phyloP scores from a whole-genome alignment of 2,329 filamentous ascomycete genomes.

The Magnaporthiopsis poae region DNA sequence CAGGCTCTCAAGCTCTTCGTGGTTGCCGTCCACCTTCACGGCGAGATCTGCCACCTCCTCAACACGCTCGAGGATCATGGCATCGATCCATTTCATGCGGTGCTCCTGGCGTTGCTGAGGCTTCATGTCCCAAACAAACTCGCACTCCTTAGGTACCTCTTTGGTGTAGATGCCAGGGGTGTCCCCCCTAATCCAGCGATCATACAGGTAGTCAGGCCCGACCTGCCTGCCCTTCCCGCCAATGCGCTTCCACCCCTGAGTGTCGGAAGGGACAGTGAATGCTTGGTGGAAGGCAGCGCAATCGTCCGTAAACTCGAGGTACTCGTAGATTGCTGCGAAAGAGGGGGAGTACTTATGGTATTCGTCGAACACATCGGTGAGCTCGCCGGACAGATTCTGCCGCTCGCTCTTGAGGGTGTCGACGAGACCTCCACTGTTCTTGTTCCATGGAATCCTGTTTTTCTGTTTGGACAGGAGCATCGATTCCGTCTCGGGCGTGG shows the following conservation, averaged over 20 bases:
- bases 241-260: slow-evolving; percentile 35
- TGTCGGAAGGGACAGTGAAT: slow-evolving; percentile 37
- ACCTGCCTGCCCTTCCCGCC: slow-evolving; percentile 37
- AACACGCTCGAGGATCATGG: slow-evolving; percentile 41
- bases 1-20: slow-evolving; percentile 32
- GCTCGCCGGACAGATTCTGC: slow-evolving; percentile 15
- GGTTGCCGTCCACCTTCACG: slow-evolving; percentile 30
- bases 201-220: slow-evolving; percentile 37
- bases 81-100: slow-evolving; percentile 31
- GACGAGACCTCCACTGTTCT: slow-evolving; percentile 29
- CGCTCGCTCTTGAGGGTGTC: slow-evolving; percentile 28
- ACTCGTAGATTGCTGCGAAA: slow-evolving; percentile 24
- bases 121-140: slow-evolving; percentile 43
- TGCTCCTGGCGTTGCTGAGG: slow-evolving; percentile 25
- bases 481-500: slow-evolving; percentile 33
- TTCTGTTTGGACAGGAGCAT: slow-evolving; percentile 37
- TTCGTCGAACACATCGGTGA: slow-evolving; percentile 13
- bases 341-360: slow-evolving; percentile 11
- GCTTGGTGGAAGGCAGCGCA: slow-evolving; percentile 36
- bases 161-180: slow-evolving; percentile 34
- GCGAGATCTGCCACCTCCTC: slow-evolving; percentile 28
- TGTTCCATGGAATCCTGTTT: slow-evolving; percentile 21
- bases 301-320: slow-evolving; percentile 23
- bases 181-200: slow-evolving; percentile 40
- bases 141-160: slow-evolving; percentile 18